These are phyloP conservation scores for Pseudogymnoascus sp. DNA, from an alignment of 2,329 filamentous ascomycete genomes.

Conservation along the genomic window DNA sequence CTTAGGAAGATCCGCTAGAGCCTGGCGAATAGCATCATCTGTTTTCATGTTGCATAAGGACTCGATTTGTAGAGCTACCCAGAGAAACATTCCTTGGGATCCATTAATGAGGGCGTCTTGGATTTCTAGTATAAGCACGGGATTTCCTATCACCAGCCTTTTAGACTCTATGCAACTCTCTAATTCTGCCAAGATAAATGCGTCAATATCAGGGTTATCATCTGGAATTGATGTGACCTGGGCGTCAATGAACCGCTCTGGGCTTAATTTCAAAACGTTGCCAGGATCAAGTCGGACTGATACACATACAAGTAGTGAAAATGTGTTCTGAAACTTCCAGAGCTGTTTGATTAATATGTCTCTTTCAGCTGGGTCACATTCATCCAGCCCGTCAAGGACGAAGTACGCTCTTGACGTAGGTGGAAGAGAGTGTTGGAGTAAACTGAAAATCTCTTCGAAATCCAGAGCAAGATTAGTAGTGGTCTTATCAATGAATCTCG, in stretches of 20 bases:
- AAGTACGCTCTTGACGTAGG: slow-evolving; percentile 24
- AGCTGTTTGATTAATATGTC: slow-evolving; percentile 18
- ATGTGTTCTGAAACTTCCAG: slow-evolving; percentile 20
- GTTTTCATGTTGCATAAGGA: slow-evolving; percentile 31
- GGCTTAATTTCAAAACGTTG: slow-evolving; percentile 14
- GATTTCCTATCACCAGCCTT: slow-evolving; percentile 22
- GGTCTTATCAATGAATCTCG: slow-evolving; percentile 1
- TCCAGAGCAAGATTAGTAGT: no score
- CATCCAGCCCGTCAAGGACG: slow-evolving; percentile 31
- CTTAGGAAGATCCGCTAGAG: slow-evolving; percentile 28
- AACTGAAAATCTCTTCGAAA: slow-evolving; percentile 18
- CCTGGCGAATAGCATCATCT: slow-evolving; percentile 31
- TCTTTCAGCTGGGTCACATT: slow-evolving; percentile 23
- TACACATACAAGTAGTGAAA: slow-evolving; percentile 22
- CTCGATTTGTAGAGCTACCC: slow-evolving; percentile 32
- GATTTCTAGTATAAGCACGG: slow-evolving; percentile 24
- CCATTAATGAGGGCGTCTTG: slow-evolving; percentile 23
- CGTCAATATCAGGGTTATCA: slow-evolving; percentile 22
- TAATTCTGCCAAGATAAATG: slow-evolving; percentile 27
- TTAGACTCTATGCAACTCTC: slow-evolving; percentile 18
- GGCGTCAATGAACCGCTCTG: slow-evolving; percentile 11
- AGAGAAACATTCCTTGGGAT: slow-evolving; percentile 35
- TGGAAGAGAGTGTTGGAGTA: slow-evolving; percentile 21
- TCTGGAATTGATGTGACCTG: slow-evolving; percentile 21
- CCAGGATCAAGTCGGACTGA: slow-evolving; percentile 23